Base-by-base conservation (phyloP, 2,329 filamentous ascomycete genomes). In the Cadophora gregata region DNA sequence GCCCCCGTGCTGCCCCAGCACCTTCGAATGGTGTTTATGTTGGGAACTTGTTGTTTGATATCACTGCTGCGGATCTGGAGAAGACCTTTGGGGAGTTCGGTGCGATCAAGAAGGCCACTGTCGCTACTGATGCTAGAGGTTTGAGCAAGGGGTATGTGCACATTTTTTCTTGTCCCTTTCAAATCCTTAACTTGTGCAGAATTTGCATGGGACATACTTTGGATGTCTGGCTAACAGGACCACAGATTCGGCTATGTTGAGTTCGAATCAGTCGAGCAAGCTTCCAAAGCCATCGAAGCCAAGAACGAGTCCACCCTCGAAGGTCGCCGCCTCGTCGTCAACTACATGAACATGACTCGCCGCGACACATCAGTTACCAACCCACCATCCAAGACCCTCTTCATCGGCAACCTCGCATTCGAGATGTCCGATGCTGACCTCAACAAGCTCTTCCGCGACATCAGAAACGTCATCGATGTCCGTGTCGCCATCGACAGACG, bases 401-500 rank as follows among this genome's bases (percentile, higher is more conserved):
- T 91, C 82, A 86, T 97, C 72, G 93, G 93, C 72, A 96, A 96
- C 81, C 88, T 97, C 79, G 89, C 92, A 12, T 96, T 91, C 76
- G 91, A 96, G 80, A 90, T 94, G 81, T 91, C 90, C 9, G 93
- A 97, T 76, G 86, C 87, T 63, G 93, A 97, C 75, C 83, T 97
- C 63, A 93, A 94, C 79, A 84, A 88, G 62, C 79, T 96, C 29
- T 95, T 97, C 85, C 82, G 84, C 66, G 84, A 87, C 27, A 82
- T 96, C 67, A 81, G 85, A 59, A 90, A 92, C 77, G 85, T 95
- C 58, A 80, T 85, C 63, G 91, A 94, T 74, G 88, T 97, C 58
- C 88, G 93, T 68, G 90, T 97, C 64, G 91, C 93, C 61, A 90
- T 96, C 73, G 93, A 97, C 79, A 87, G 91, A 73, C 85, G 88